These are phyloP conservation scores for Excoecaria cochinchinensis DNA, from an alignment of 345 rosid genomes.

Conservation along the genomic window DNA sequence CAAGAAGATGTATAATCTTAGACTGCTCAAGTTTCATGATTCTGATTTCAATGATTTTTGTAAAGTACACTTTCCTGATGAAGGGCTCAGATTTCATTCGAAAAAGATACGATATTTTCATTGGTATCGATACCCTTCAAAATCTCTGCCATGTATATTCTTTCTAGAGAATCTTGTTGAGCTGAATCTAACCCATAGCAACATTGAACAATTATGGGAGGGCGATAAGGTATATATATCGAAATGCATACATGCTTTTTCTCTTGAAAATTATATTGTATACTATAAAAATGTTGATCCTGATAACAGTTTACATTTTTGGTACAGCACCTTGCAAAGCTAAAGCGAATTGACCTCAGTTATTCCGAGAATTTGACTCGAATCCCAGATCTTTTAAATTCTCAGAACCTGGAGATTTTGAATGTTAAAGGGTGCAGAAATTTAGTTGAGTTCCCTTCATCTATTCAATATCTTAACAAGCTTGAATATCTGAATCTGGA, in stretches of 20 bases:
- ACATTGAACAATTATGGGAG: constrained; percentile 1
- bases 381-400: constrained; percentile 4
- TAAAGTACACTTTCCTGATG: background rate
- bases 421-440: background rate
- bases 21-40: constrained; percentile 10
- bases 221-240: background rate
- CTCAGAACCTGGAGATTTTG: background rate
- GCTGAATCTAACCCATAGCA: background rate
- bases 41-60: background rate
- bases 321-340: background rate
- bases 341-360: constrained; percentile 1
- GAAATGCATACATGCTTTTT: background rate
- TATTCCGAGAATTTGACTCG: background rate
- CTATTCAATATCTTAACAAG: constrained; percentile 8
- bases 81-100: background rate
- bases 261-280: background rate
- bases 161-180: constrained; percentile 2
- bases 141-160: constrained; percentile 1
- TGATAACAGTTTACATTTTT: too few species aligned
- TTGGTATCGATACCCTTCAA: constrained; percentile 5
- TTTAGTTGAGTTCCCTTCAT: background rate
- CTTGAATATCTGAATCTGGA: constrained; percentile 6
- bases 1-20: background rate
- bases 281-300: background rate
- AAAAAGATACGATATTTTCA: constrained; percentile 7